Conservation (phyloP, 106 monocot genomes). For the Dactylorhiza incarnata region DNA sequence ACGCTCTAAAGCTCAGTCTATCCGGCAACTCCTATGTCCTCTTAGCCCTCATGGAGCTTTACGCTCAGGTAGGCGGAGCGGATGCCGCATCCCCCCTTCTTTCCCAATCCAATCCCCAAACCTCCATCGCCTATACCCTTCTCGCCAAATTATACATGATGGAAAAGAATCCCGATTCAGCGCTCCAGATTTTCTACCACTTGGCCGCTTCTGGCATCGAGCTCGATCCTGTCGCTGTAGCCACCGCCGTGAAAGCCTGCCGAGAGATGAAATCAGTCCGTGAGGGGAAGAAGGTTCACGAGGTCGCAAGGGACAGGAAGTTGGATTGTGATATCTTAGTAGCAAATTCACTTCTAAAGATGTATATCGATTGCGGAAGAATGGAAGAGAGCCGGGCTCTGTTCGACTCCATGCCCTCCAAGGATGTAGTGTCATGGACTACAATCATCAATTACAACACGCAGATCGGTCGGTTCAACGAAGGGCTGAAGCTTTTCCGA, state of each 20-base stretch:
- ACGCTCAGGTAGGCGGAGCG: constrained; percentile 17
- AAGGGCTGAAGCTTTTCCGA: constrained; percentile 39
- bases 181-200: constrained; percentile 28
- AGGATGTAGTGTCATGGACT: constrained; percentile 33
- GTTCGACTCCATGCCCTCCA: constrained; percentile 22
- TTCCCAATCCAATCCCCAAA: not conserved
- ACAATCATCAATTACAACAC: constrained; percentile 28
- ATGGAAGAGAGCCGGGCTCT: constrained; percentile 18
- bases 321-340: constrained; percentile 28
- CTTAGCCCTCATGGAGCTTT: constrained; percentile 28
- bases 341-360: constrained; percentile 31
- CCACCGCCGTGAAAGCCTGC: constrained; percentile 27
- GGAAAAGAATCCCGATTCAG: constrained; percentile 17
- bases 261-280: constrained; percentile 14
- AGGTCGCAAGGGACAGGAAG: constrained; percentile 19
- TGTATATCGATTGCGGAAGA: constrained; percentile 29
- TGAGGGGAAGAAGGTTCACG: constrained; percentile 20
- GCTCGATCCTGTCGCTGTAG: constrained; percentile 24
- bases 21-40: constrained; percentile 24
- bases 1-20: constrained; percentile 38
- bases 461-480: constrained; percentile 28
- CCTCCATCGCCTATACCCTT: constrained; percentile 33
- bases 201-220: constrained; percentile 13
- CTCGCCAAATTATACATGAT: constrained; percentile 18
- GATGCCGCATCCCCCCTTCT: constrained; percentile 13